These are phyloP conservation scores for Fusarium hostae DNA, from an alignment of 2,329 filamentous ascomycete species.

Conservation along the genomic window DNA sequence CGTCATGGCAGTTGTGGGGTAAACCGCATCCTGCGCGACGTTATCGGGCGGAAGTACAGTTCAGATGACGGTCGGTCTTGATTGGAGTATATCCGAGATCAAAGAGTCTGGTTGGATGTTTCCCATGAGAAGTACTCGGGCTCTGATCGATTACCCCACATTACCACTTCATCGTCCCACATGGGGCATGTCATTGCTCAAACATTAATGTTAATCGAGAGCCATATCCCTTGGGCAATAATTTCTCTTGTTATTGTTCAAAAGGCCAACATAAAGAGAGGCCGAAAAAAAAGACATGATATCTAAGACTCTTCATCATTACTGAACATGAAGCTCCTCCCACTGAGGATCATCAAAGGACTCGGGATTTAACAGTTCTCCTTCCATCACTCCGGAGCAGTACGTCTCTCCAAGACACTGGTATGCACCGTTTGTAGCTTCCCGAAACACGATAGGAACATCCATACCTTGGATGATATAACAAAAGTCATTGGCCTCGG, in stretches of 20 bases:
- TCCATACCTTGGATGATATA: background rate
- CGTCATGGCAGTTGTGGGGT: constrained; percentile 11
- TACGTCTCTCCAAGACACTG: background rate
- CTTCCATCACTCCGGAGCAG: background rate
- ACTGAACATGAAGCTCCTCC: background rate
- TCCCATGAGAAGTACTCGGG: background rate
- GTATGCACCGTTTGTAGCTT: accelerated
- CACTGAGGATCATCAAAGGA: background rate
- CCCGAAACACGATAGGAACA: accelerated
- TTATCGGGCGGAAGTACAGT: background rate
- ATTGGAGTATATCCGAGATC: background rate
- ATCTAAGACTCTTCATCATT: background rate
- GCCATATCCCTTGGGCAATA: background rate
- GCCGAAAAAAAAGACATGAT: too few relatives aligned
- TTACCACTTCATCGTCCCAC: background rate
- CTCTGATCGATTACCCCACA: background rate
- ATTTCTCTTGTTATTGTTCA: too few relatives aligned
- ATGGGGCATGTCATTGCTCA: background rate
- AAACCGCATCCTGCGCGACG: background rate
- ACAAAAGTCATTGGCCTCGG: background rate
- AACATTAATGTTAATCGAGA: background rate
- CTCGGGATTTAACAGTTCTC: background rate
- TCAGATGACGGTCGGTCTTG: background rate
- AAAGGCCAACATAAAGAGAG: too few relatives aligned
- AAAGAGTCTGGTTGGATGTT: background rate